Base-by-base conservation (phyloP, 805 yeast genomes). In the Metschnikowia santaceciliae region DNA sequence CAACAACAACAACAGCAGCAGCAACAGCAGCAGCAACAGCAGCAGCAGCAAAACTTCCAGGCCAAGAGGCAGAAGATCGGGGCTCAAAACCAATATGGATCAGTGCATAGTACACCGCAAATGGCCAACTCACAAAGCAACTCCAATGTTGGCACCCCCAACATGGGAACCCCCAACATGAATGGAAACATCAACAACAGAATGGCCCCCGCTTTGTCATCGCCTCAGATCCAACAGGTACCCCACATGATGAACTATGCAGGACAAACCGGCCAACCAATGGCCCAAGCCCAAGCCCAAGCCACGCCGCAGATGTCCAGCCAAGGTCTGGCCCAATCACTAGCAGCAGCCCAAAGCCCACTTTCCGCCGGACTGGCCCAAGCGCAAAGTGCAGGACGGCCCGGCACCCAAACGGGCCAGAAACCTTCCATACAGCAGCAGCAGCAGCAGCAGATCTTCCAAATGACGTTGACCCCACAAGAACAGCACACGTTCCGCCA, bases 361-460 rank as follows among this genome's bases (percentile, higher is more conserved):
- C 43, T 40, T 15, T 26, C 43, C 2, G 43, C 43, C 15, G 43
- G 34, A 11, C 43, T 40, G 43, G 33, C 19, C 20, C 43, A 26
- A 22, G 33, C 19, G 8, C 43, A 40, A 20, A 33, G 22, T 42
- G 46, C 46, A 33, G 46, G 38, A 10, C 38, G 55, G 17, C 54
- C 60, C 20, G 53, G 54, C 2, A 49, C 55, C 7, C 59, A 56
- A 48, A 49, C 61, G 8, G 52, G 45, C 11, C 50, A 49, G 23
- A 59, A 55, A 35, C 49, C 65, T 1, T 54, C 64, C n/a, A 63
- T 62, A 44, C 76, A 71, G 51, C 76, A 71, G 51, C 75, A 70
- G 46, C 76, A 72, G 47, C 77, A 74, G 47, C 77, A 74, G 55
- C 77, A 74, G 51, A 69, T 74, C n/a, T 73, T 74, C 68, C 77